Evolutionary conservation across 768 basidiomycete species (phyloP).

Genomic region (Royoungia palumana): DNA sequence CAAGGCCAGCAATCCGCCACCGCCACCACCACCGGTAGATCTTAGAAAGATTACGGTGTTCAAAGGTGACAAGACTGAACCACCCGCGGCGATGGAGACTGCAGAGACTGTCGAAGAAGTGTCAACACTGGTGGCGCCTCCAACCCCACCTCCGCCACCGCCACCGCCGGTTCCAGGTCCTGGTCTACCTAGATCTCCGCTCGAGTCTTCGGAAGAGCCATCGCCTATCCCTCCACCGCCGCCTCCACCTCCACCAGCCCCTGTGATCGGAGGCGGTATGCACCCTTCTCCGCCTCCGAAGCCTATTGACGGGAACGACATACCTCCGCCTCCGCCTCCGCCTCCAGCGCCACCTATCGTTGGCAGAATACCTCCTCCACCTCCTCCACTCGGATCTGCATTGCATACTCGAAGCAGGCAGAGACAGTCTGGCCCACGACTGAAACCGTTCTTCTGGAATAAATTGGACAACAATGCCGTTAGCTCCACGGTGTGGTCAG

Average conservation of each 20-base stretch:
- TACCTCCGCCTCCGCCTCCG: slow-evolving; percentile 15
- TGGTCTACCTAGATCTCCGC: slow-evolving; percentile 3
- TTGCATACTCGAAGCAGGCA: slow-evolving; percentile 32
- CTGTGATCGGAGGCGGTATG: not conserved
- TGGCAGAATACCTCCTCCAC: slow-evolving; percentile 20
- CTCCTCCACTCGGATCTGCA: slow-evolving; percentile 26
- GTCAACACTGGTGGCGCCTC: slow-evolving; percentile 19
- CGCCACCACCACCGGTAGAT: slow-evolving; percentile 49
- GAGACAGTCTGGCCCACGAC: slow-evolving; percentile 44
- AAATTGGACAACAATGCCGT: slow-evolving; percentile 53
- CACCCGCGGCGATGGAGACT: slow-evolving; percentile 9
- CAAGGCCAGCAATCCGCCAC: slow-evolving; percentile 63
- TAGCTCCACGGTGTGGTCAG: slow-evolving; percentile 67
- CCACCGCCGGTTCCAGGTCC: slow-evolving; percentile 18
- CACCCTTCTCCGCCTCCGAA: slow-evolving; percentile 21
- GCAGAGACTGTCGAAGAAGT: slow-evolving; percentile 5
- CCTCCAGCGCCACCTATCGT: slow-evolving; percentile 40
- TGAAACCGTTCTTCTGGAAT: slow-evolving; percentile 92
- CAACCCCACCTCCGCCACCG: slow-evolving; percentile 19
- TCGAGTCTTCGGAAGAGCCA: slow-evolving; percentile 30
- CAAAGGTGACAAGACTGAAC: slow-evolving; percentile 7
- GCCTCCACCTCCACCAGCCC: slow-evolving; percentile 41
- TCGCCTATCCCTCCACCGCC: slow-evolving; percentile 28
- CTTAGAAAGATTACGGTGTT: slow-evolving; percentile 5
- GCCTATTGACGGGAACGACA: slow-evolving; percentile 14